Percentiles rank a stretch among this genome's conserved stretches.
These are phyloP conservation scores for Turritis glabra DNA, from an alignment of 345 rosid species.

Conservation along the genomic window DNA sequence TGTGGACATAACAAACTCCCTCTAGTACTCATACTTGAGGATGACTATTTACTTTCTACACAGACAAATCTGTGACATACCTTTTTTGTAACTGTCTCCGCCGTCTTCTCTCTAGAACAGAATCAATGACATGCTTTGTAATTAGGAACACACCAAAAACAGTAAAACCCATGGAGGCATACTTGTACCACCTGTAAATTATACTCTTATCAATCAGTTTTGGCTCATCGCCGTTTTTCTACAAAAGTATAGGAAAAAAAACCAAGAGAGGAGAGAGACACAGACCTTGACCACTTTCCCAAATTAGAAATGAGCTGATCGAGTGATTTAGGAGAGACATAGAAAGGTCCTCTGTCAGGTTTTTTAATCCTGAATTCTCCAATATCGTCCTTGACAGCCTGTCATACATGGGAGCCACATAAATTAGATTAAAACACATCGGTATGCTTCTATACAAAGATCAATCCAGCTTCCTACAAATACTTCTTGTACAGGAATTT, in stretches of 20 bases:
- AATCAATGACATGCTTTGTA: slow-evolving; percentile 60
- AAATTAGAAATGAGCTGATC: slow-evolving; percentile 87
- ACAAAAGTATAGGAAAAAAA: slow-evolving; percentile 26
- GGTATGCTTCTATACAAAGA: not conserved
- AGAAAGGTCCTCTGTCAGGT: slow-evolving; percentile 75
- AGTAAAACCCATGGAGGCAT: slow-evolving; percentile 80
- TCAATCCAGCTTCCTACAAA: slow-evolving; percentile 22
- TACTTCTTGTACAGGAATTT: not conserved
- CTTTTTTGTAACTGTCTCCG: slow-evolving; percentile 65
- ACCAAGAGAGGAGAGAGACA: not conserved
- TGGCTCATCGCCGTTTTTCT: slow-evolving; percentile 28
- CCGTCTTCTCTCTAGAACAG: slow-evolving; percentile 67
- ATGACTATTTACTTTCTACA: slow-evolving; percentile 2
- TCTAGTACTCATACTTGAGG: slow-evolving; percentile 7
- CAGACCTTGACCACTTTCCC: slow-evolving; percentile 95
- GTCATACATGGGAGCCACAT: slow-evolving; percentile 29
- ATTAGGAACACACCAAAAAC: slow-evolving; percentile 75
- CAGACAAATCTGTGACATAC: slow-evolving; percentile 56
- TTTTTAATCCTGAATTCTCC: slow-evolving; percentile 81
- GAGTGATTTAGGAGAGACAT: slow-evolving; percentile 77
- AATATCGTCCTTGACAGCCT: slow-evolving; percentile 95
- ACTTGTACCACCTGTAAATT: slow-evolving; percentile 73
- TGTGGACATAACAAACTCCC: not conserved
- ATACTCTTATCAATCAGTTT: slow-evolving; percentile 23
- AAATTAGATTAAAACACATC: slow-evolving; percentile 5